Evolutionary conservation across 164 flowering plant species (phyloP).

Genomic region (Tinospora cordifolia): DNA sequence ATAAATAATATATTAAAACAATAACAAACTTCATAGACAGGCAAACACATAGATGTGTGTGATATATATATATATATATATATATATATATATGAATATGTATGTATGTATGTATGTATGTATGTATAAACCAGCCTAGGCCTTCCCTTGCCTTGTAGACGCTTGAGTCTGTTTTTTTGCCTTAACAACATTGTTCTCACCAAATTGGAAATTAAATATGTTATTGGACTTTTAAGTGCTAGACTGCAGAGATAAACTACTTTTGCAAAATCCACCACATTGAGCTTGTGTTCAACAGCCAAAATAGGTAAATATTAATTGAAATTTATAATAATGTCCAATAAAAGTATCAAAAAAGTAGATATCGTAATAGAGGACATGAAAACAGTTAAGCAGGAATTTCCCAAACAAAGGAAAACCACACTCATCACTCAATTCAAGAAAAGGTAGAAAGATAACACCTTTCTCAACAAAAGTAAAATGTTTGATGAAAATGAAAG

Average conservation of each 20-base stretch:
- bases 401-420: neutral
- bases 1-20: too few species aligned
- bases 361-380: neutral
- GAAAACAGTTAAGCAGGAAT: neutral
- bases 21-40: too few species aligned
- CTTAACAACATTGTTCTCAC: too few species aligned
- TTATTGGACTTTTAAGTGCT: neutral
- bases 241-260: neutral
- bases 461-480: neutral
- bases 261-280: neutral
- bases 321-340: neutral
- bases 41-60: too few species aligned
- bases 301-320: neutral
- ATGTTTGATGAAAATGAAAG: neutral
- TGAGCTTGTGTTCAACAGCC: conserved; percentile 1
- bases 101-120: too few species aligned
- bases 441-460: too few species aligned
- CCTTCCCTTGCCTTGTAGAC: too few species aligned
- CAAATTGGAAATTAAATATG: neutral
- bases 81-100: too few species aligned
- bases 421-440: neutral
- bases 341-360: neutral
- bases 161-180: too few species aligned
- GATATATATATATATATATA: too few species aligned
- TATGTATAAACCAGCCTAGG: too few species aligned